Evolutionary conservation across 257 asterid genomes (phyloP).

Genomic region (Scutellaria barbata): DNA sequence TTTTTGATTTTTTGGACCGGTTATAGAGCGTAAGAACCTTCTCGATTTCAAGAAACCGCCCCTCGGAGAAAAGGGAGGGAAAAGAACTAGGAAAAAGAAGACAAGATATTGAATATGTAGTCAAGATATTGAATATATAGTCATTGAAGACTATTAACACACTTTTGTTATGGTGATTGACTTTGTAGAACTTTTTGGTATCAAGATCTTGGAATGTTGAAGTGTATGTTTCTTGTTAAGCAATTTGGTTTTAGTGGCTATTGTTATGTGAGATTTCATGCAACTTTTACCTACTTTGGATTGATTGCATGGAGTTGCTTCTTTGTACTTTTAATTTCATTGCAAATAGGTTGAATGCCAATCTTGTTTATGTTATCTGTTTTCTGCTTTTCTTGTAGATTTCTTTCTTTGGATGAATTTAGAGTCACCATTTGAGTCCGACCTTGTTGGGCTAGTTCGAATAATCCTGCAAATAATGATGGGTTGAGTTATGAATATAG

Average conservation of each 20-base stretch:
- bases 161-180: no score
- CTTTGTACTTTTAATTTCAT: background rate
- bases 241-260: background rate
- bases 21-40: conserved; percentile 31
- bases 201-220: no score
- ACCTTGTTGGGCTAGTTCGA: no score
- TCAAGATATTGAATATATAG: background rate
- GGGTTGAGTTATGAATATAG: no score
- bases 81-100: background rate
- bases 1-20: conserved; percentile 57
- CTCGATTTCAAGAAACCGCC: conserved; percentile 6
- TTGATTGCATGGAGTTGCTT: no score
- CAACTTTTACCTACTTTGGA: no score
- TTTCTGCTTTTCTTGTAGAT: no score
- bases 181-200: no score
- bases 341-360: background rate
- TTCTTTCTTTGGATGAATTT: background rate
- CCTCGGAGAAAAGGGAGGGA: conserved; percentile 8
- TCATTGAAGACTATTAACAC: no score
- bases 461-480: no score
- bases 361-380: background rate
- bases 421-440: no score
- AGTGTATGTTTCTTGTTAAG: background rate
- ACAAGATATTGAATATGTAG: background rate
- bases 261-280: background rate